Base-by-base conservation (phyloP, 2,329 filamentous ascomycete species). In the Botrytis aclada region DNA sequence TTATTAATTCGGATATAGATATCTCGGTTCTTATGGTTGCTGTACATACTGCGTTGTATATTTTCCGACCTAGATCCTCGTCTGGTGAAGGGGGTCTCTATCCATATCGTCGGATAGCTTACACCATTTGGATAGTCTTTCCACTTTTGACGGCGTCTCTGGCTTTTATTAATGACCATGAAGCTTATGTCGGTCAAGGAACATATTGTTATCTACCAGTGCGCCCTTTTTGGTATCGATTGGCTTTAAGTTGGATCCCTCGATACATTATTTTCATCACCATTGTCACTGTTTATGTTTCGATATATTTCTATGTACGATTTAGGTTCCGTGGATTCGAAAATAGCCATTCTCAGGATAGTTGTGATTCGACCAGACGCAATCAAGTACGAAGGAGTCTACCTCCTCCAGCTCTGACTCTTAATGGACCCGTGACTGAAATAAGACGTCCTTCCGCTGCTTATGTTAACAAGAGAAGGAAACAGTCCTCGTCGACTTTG, bases 11-110 rank as follows among this genome's bases (percentile, higher is more conserved):
- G 22, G 14, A 2, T 32, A 54, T 75, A 83, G 92, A 95, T 78
- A 85, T 92, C 72, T 88, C 91, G 16, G 89, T 93, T 25, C 84
- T 94, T 22, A 85, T 93, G 73, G 93, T 95, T 77, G 90, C 92
- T 29, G 79, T 93, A 14, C 93, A 95, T 79, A 92, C 90, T 67
- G 88, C 88, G 4, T 82, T 94, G 18, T 92, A 92, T 80, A 90
- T 95, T 70, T 90, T 94, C 76, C 86, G 87, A 34, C 88, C 89
- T 0, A 80, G 79, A 58, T 77, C 80, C 37, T 79, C 81, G 1
- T 82, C 83, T 22, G 86, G 88, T 3, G 84, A 88, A 74, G 88
- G 89, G 63, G 92, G 92, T 0, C 84, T 95, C 0, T 93, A 93
- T 79, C 89, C 88, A 2, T 91, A 90, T 75, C 88, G 92, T 6